Conservation (phyloP, 1,139 yeast genomes). For the Nadsonia commutata region DNA sequence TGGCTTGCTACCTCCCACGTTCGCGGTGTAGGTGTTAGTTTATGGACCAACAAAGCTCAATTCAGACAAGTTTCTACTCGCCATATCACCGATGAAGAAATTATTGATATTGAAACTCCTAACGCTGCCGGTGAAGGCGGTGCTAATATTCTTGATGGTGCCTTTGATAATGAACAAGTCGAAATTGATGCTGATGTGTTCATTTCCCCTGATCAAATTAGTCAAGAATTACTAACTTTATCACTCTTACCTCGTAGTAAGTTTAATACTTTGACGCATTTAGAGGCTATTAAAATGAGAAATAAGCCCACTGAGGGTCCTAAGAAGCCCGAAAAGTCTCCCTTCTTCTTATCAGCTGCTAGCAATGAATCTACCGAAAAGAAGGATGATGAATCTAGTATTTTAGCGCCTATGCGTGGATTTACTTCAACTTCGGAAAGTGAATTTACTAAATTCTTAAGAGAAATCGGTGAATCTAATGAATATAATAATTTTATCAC, state of each 20-base stretch:
- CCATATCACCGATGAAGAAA: slow-evolving; percentile 39
- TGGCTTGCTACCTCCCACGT: slow-evolving; percentile 90
- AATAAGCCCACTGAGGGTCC: slow-evolving; percentile 86
- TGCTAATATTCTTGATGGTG: slow-evolving; percentile 58
- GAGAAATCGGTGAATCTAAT: slow-evolving; percentile 30
- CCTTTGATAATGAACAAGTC: slow-evolving; percentile 31
- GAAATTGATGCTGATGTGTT: slow-evolving; percentile 26
- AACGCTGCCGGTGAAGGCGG: slow-evolving; percentile 80
- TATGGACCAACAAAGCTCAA: slow-evolving; percentile 90
- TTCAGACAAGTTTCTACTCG: slow-evolving; percentile 56
- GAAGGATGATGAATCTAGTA: slow-evolving; percentile 7
- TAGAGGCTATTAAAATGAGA: slow-evolving; percentile 73
- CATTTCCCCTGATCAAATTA: slow-evolving; percentile 52
- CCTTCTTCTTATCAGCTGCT: slow-evolving; percentile 57
- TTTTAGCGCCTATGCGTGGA: slow-evolving; percentile 10
- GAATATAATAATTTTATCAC: slow-evolving; percentile 39
- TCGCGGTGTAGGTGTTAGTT: slow-evolving; percentile 71
- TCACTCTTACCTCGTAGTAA: slow-evolving; percentile 66
- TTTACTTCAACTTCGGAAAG: slow-evolving; percentile 40
- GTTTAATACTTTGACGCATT: slow-evolving; percentile 60
- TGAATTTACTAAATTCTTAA: slow-evolving; percentile 51
- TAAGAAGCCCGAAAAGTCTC: slow-evolving; percentile 71
- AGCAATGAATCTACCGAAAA: slow-evolving; percentile 36
- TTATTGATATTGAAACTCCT: slow-evolving; percentile 48
- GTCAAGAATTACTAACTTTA: slow-evolving; percentile 49